Evolutionary conservation across 305 asterid genomes (phyloP), one percentile per base, ranked within the genome.

Genomic region (Vinca major): DNA sequence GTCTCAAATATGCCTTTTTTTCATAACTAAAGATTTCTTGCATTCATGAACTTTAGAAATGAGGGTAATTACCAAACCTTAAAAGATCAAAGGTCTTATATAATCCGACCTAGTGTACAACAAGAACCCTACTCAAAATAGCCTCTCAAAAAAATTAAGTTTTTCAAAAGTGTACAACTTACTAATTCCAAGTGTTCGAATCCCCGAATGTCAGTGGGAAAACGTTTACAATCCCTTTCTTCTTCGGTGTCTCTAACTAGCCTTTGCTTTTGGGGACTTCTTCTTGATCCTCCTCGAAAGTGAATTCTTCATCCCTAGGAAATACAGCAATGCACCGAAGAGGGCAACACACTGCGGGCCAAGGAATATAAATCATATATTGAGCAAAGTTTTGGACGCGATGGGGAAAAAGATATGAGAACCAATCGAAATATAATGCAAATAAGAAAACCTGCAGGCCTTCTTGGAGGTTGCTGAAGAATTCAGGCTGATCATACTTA

Each of bases 291-390:
- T 87, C 83, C 93, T 80, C 11, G 70, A 26, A 56, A 87, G 83
- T 7, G 97, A 77, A 72, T 62, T 84, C 83, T 85, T 91, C 97
- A 91, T 86, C 57, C 91, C 97, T 2, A 87, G 66, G 83, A 85
- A 88, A 75, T 79, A 91, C 17, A 91, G 74, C 87, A 91, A 73
- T 7, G 95, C 96, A 13, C 97, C 97, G n/a, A 83, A 68, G 36
- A 81, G 78, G 9, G 96, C 89, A 63, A 69, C 77, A 19, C 81
- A 60, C 97, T 88, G 83, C 79, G 14, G 7, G 19, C 40, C 63
- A 74, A 61, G 41, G 58, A 79, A 75, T 17, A 40, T 14, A 48
- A 16, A 70, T 7, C 48, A 40, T 72, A 40, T 72, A 63, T 73
- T 63, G 68, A 17, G 21, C 33, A n/a, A 48, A 10, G 8, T 5